A percentile compares a stretch with the other conserved stretches of the same genome.
Evolutionary conservation across 805 yeast genomes (phyloP).

Genomic region (Candida nanaspora): DNA sequence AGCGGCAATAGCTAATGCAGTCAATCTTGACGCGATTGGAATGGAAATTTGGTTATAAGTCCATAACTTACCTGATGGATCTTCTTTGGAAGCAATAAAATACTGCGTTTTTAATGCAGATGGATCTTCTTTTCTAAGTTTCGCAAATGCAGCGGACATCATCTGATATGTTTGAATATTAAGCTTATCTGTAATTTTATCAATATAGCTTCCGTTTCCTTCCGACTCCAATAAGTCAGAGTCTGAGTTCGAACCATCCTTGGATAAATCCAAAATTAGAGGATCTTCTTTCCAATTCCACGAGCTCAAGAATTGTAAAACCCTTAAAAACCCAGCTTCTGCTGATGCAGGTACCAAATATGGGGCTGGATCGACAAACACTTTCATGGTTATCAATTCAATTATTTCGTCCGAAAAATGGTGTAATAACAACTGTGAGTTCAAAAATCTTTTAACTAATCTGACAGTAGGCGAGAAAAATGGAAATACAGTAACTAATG

Average conservation of each 20-base stretch:
- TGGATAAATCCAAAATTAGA: constrained; percentile 68
- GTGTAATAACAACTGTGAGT: constrained; percentile 64
- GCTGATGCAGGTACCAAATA: constrained; percentile 73
- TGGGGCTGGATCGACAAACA: constrained; percentile 86
- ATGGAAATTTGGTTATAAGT: constrained; percentile 34
- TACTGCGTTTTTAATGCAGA: constrained; percentile 70
- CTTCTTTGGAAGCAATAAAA: constrained; percentile 77
- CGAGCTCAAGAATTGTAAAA: constrained; percentile 57
- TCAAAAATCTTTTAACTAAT: constrained; percentile 84
- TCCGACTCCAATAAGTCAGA: constrained; percentile 10
- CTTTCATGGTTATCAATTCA: constrained; percentile 76
- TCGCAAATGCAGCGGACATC: constrained; percentile 57
- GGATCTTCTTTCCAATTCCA: constrained; percentile 98
- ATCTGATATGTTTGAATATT: constrained; percentile 54
- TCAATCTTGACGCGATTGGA: constrained; percentile 81
- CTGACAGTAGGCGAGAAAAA: constrained; percentile 76
- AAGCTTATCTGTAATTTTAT: constrained; percentile 52
- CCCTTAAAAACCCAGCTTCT: constrained; percentile 73
- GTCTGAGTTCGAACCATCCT: constrained; percentile 20
- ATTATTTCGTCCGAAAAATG: constrained; percentile 74
- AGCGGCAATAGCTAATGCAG: constrained; percentile 80
- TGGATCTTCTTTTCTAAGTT: constrained; percentile 73
- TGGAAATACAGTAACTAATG: constrained; percentile 64
- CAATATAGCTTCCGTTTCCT: constrained; percentile 21
- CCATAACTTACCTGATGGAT: constrained; percentile 84